These are phyloP conservation scores for Achaetomium macrosporum DNA, from an alignment of 2,329 filamentous ascomycete genomes.

Conservation along the genomic window DNA sequence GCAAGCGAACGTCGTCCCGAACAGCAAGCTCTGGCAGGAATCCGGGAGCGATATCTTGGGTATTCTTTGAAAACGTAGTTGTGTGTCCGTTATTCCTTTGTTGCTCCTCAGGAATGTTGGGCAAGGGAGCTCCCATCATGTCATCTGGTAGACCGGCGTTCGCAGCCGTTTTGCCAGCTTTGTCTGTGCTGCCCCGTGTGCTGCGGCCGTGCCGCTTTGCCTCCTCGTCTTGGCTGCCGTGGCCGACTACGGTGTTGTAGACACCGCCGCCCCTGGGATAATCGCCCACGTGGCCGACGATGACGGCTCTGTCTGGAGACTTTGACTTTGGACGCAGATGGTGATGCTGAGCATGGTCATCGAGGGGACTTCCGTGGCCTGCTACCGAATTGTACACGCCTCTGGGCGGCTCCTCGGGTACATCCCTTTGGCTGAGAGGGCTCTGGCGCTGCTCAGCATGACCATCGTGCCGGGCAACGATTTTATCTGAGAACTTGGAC, in stretches of 20 bases:
- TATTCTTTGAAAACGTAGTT: neutral
- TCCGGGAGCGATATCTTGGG: neutral
- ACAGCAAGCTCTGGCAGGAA: conserved; percentile 10
- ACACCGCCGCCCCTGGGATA: conserved; percentile 11
- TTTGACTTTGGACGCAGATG: conserved; percentile 5
- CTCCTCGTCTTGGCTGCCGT: conserved; percentile 21
- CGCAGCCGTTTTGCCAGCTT: neutral
- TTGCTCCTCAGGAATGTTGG: conserved; percentile 13
- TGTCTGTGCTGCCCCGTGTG: neutral
- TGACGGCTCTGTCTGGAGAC: neutral
- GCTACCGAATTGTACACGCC: conserved; percentile 23
- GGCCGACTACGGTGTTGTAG: conserved; percentile 15
- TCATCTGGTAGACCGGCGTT: neutral
- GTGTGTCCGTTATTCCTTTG: neutral
- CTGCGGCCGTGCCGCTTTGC: conserved; percentile 9
- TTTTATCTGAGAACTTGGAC: no score
- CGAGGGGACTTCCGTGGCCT: conserved; percentile 12
- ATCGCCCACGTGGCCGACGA: conserved; percentile 2
- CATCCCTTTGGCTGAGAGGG: neutral
- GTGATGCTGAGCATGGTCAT: conserved; percentile 6
- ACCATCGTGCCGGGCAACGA: no score
- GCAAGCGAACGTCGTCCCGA: conserved; percentile 4
- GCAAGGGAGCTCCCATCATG: conserved; percentile 3
- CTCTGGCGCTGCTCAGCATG: no score
- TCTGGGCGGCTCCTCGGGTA: conserved; percentile 17